Base-by-base conservation (phyloP, 345 rosid species). In the Viola odorata region DNA sequence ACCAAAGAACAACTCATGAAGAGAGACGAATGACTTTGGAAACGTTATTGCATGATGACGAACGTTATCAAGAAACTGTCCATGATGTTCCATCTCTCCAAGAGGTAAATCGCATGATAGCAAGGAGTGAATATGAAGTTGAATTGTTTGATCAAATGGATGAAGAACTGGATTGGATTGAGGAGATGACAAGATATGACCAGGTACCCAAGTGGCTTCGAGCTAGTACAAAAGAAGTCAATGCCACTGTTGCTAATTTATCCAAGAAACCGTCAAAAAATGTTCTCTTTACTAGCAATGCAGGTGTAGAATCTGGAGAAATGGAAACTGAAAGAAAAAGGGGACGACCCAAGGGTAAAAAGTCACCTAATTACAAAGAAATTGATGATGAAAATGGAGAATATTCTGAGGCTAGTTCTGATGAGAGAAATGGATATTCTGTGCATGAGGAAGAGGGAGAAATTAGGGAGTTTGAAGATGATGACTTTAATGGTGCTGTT, bases 121-220 rank as follows among this genome's bases (percentile, higher is more conserved):
- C 99, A 8, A 82, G 99, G 78, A 95, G 96, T 67, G 80, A 95
- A 69, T 89, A 85, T 48, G 98, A 95, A 82, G 91, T 95, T 56
- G 96, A 88, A 74, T 75, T 95, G 69, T 91, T 86, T 82, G 98
- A 95, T 82, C 99, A 91, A 77, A 95, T 95, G 99, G 99, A 95
- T 80, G 99, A 91, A 78, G 99, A 95, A 59, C 72, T 85, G 65
- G 91, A 87, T 71, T 95, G 96, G 97, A 82, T 77, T 7, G 88
- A 84, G 75, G 98, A 95, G 75, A 95, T 95, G 99, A 91, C 91
- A 40, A 79, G 74, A 73, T 83, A 85, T 77, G 95, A 91, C 62
- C 83, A 84, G 83, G 98, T 95, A 48, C 99, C 99, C n/a, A 81
- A 82, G 78, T 95, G 99, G 99, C 96, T 95, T 73, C 82, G 98